These are phyloP conservation scores for Lactifluus pinguis DNA, from an alignment of 768 basidiomycete genomes.

Conservation along the genomic window DNA sequence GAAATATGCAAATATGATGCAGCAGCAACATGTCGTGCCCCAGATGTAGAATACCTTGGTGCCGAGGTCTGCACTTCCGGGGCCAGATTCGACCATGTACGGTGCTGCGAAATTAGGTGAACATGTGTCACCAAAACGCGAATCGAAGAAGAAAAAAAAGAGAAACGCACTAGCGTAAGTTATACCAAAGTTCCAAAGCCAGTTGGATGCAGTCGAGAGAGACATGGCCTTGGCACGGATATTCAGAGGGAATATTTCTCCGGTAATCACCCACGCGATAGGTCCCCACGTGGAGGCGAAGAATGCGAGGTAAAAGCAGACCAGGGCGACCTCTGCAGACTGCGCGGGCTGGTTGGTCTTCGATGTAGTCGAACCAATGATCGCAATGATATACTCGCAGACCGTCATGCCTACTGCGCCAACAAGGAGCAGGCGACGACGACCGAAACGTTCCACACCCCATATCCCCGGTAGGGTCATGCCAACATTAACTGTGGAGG, in stretches of 20 bases:
- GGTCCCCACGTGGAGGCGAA: constrained; percentile 63
- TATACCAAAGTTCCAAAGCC: constrained; percentile 77
- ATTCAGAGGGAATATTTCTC: constrained; percentile 77
- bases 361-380: constrained; percentile 45
- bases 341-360: constrained; percentile 44
- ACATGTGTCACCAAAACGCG: background rate
- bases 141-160: background rate
- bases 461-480: constrained; percentile 78
- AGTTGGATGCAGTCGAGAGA: constrained; percentile 65
- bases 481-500: constrained; percentile 66
- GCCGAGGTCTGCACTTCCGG: constrained; percentile 46
- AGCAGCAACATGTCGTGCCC: constrained; percentile 58
- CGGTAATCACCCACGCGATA: constrained; percentile 52
- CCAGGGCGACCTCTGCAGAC: constrained; percentile 34
- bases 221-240: constrained; percentile 79
- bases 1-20: constrained; percentile 72
- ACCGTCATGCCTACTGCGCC: constrained; percentile 78
- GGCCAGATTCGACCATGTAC: constrained; percentile 37
- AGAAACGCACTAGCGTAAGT: constrained; percentile 22
- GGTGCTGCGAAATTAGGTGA: constrained; percentile 28
- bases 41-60: constrained; percentile 86
- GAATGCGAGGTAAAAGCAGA: constrained; percentile 40
- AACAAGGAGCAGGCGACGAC: constrained; percentile 66
- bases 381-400: constrained; percentile 78
- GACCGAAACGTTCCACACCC: constrained; percentile 75